These are phyloP conservation scores for Chaetomiaceae sp. DNA, from an alignment of 2,329 filamentous ascomycete species.

Conservation along the genomic window DNA sequence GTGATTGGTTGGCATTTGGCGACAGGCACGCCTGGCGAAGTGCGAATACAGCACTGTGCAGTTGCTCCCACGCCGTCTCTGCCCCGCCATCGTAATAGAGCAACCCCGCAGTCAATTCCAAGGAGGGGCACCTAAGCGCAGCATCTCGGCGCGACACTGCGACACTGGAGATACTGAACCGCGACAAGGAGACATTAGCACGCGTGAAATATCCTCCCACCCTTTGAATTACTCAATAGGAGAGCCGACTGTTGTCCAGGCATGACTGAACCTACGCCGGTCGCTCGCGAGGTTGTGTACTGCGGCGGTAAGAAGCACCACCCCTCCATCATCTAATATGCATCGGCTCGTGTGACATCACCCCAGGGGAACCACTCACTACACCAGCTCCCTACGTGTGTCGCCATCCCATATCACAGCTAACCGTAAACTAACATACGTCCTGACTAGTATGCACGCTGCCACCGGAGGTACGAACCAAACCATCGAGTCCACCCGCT, in stretches of 20 bases:
- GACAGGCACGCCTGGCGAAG: too few relatives aligned
- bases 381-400: neutral
- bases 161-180: neutral
- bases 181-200: slow-evolving; percentile 10
- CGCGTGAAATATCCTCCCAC: slow-evolving; percentile 2
- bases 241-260: slow-evolving; percentile 18
- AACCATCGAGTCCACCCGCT: neutral
- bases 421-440: slow-evolving; percentile 16
- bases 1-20: slow-evolving; percentile 12
- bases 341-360: slow-evolving; percentile 19
- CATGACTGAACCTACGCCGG: slow-evolving; percentile 55
- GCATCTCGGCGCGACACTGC: slow-evolving; percentile 12
- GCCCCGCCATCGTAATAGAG: slow-evolving; percentile 7
- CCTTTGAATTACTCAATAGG: neutral
- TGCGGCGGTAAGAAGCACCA: slow-evolving; percentile 49
- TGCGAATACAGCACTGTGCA: too few relatives aligned
- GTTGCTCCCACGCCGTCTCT: neutral
- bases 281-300: slow-evolving; percentile 51
- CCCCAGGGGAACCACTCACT: neutral
- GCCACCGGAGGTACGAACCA: slow-evolving; percentile 56
- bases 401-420: neutral
- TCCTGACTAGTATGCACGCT: slow-evolving; percentile 54
- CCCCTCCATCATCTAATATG: neutral
- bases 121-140: slow-evolving; percentile 20
- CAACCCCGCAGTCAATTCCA: slow-evolving; percentile 24